Evolutionary conservation across 805 yeast genomes (phyloP), one percentile per base, ranked within the genome.

Genomic region (Barnettozyma californica): DNA sequence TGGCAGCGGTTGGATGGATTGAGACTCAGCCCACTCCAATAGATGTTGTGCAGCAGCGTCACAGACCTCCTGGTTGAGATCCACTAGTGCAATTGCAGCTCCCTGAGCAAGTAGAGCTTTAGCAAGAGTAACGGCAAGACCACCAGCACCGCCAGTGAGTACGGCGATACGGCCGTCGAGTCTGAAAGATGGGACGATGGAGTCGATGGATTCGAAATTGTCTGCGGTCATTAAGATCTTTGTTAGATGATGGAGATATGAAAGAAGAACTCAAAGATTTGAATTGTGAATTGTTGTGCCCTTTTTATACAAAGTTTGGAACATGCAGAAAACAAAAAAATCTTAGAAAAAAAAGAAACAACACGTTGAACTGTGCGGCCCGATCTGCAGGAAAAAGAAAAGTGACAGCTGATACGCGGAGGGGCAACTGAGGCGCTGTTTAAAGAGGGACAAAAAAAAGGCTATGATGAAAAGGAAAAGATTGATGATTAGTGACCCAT

Each of bases 121-220:
- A 48, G 84, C 72, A 46, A 84, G 61, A 14, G 84, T 81, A 34
- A 81, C 69, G 1, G 87, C 83, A 56, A 86, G 70, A 16, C 91
- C 92, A 43, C 94, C 94, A 33, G 89, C 83, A 9, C 91, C 94
- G 42, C 94, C 94, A 34, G 94, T 86, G 53, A 86, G 70, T 41
- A 86, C 73, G 38, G 89, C 88, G 47, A 84, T 71, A 61, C 82
- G 79, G 50, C 84, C 85, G 60, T 82, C 88, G 52, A 83, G 71
- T 69, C 87, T 76, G 66, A 82, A 83, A 48, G 65, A 70, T 53
- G 89, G 90, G 26, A 83, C 61, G 39, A 61, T 49, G 47, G 53
- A 50, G 7, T 50, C 55, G 44, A 60, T 50, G 41, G 62, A 31
- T 42, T 59, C 62, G 20, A 23, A 40, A 10, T 19, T 33, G 36